Base-by-base conservation (phyloP, 192 early-diverging fungal genomes). In the Entomortierella lignicola region DNA sequence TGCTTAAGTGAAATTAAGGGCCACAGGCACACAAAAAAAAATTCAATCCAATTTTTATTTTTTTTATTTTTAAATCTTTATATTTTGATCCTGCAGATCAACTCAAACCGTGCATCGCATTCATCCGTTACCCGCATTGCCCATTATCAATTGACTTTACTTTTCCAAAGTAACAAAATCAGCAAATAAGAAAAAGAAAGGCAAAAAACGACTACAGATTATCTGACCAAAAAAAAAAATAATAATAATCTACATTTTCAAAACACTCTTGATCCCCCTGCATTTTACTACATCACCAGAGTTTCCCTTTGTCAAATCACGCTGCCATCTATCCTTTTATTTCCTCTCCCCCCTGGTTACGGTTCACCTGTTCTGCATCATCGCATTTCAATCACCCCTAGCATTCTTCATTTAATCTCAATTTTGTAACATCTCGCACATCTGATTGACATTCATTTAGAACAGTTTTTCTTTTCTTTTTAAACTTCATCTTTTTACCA, bases 21-120 rank as follows among this genome's bases (percentile, higher is more conserved):
- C 34, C 4, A 37, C 34, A 10, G 10, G 10, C 10, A 37, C 34
- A 37, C 10, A 25, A 54, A 54, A 29, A 54, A 54, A 54, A 54
- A 29, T 23, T 10, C 52, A 10, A 54, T 54, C 52, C 6, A 51
- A n/a, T n/a, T n/a, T n/a, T n/a, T n/a, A 37, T 37, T 37, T 37
- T 37, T 37, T 37, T 37, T 37, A 37, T 37, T 10, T 47, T 47
- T n/a, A n/a, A n/a, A n/a, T n/a, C n/a, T n/a, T n/a, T n/a, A n/a
- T n/a, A n/a, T 47, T 47, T 47, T 47, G 44, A 47, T 47, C 44
- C 20, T 47, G 44, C 44, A 47, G 44, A 47, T 47, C 44, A 47
- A 47, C 44, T 47, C 20, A 20, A 47, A 47, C 17, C 44, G 44
- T 47, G 20, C 44, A 47, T 37, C 34, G 34, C 10, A 37, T 11